Percentiles rank a stretch among this genome's conserved stretches.
phyloP scores from a whole-genome alignment of 2,329 filamentous ascomycete genomes.

The Corynespora cassiicola region DNA sequence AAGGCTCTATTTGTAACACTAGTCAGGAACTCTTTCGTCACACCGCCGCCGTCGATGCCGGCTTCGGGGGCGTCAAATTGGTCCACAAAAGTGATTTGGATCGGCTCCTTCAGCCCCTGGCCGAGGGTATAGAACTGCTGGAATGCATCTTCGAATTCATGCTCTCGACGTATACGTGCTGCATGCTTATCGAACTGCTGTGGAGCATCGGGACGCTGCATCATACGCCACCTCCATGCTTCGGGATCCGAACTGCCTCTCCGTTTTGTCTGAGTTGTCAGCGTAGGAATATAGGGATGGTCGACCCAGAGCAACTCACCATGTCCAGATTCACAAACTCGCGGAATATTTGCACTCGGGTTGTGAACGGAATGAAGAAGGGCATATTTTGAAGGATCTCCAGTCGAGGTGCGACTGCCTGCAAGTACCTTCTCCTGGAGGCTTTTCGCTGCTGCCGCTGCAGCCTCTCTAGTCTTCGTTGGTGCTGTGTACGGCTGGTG shows the following conservation, averaged over 20 bases:
- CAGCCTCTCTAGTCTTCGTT: constrained; percentile 67
- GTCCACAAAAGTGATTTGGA: constrained; percentile 96
- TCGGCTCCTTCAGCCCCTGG: constrained; percentile 88
- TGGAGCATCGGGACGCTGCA: constrained; percentile 37
- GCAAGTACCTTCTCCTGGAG: constrained; percentile 73
- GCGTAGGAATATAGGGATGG: neutral
- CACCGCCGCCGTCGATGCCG: constrained; percentile 94
- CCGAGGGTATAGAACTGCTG: constrained; percentile 81
- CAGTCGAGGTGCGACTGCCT: constrained; percentile 81
- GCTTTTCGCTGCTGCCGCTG: constrained; percentile 70
- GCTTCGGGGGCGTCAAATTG: constrained; percentile 86
- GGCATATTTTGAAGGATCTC: constrained; percentile 96
- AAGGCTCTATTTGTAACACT: constrained; percentile 89
- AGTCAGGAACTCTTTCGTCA: constrained; percentile 95
- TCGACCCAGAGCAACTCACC: constrained; percentile 17
- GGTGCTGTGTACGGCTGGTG: constrained; percentile 67
- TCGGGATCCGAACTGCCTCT: constrained; percentile 77
- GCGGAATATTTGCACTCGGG: constrained; percentile 88
- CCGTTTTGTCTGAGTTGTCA: constrained; percentile 58
- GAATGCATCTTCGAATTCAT: constrained; percentile 86
- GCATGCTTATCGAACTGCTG: constrained; percentile 62
- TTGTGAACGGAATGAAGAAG: constrained; percentile 93
- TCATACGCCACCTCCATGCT: constrained; percentile 69
- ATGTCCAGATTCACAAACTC: constrained; percentile 91
- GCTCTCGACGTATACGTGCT: constrained; percentile 78